Conservation (phyloP, 2,329 filamentous ascomycete genomes). For the Epichloe hybrida region DNA sequence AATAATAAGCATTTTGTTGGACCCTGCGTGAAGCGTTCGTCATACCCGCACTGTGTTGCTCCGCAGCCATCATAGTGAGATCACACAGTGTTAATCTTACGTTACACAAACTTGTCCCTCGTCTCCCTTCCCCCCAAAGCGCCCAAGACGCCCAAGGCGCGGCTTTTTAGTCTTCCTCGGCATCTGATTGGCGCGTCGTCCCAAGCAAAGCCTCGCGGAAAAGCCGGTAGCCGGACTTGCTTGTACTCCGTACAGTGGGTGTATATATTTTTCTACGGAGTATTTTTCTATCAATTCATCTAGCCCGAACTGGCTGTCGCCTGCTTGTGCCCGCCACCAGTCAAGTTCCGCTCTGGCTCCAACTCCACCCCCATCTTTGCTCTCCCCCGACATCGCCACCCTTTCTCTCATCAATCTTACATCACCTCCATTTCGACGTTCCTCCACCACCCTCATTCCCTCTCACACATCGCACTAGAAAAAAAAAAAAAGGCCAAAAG, state of each 20-base stretch:
- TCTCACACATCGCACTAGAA: neutral
- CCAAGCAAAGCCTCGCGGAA: neutral
- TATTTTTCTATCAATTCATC: slow-evolving; percentile 1
- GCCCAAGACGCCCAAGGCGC: neutral
- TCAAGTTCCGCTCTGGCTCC: neutral
- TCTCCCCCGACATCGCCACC: slow-evolving; percentile 2
- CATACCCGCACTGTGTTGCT: neutral
- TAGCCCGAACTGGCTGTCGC: neutral
- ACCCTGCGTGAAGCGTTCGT: too few species aligned
- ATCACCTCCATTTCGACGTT: neutral
- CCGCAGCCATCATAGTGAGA: too few species aligned
- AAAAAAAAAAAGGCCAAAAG: neutral
- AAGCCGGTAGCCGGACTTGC: slow-evolving; percentile 1
- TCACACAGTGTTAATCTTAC: neutral
- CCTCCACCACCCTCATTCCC: neutral
- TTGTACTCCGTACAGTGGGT: neutral
- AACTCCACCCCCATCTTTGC: neutral
- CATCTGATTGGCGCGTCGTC: neutral
- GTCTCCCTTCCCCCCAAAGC: neutral
- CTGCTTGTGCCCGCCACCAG: neutral
- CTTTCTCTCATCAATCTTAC: neutral
- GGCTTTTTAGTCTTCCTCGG: slow-evolving; percentile 1
- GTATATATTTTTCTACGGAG: too few species aligned
- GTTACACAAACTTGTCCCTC: neutral
- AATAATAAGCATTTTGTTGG: too few species aligned